Conservation (phyloP, 2,329 filamentous ascomycete species). For the Hymenoscyphus albidus region DNA sequence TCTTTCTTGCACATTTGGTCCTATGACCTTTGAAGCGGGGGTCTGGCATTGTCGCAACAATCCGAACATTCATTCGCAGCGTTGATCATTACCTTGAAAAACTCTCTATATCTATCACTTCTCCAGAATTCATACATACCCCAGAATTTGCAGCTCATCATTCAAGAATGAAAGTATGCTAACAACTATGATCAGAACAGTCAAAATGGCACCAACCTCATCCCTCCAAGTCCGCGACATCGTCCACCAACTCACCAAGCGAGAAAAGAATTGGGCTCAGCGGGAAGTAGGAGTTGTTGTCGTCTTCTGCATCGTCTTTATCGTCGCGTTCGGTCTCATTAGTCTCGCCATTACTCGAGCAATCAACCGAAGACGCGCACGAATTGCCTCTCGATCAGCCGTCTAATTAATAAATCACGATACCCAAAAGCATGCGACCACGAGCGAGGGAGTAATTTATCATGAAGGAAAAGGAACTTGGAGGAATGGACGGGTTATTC, state of each 20-base stretch:
- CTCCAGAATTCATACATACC: neutral
- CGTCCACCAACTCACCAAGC: slow-evolving; percentile 46
- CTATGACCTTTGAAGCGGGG: neutral
- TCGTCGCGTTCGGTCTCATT: slow-evolving; percentile 49
- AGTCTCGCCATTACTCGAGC: slow-evolving; percentile 47
- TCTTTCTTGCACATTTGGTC: neutral
- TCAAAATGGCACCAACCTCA: slow-evolving; percentile 10
- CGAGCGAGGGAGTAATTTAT: neutral
- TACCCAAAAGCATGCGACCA: neutral
- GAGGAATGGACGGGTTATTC: neutral
- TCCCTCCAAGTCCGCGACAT: slow-evolving; percentile 8
- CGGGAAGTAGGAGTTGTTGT: slow-evolving; percentile 57
- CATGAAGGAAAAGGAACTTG: neutral
- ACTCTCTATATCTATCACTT: neutral
- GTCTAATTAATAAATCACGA: slow-evolving; percentile 6
- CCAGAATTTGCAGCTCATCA: neutral
- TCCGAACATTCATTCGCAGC: neutral
- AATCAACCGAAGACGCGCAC: slow-evolving; percentile 32
- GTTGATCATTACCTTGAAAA: neutral
- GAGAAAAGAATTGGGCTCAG: slow-evolving; percentile 50
- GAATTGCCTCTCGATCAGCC: slow-evolving; percentile 6
- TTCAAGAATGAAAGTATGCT: neutral
- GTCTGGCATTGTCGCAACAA: neutral
- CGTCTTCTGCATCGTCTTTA: slow-evolving; percentile 58
- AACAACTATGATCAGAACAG: neutral